Evolutionary conservation across 208 protist species (phyloP).

Genomic region (Crithidia acanthocephali): DNA sequence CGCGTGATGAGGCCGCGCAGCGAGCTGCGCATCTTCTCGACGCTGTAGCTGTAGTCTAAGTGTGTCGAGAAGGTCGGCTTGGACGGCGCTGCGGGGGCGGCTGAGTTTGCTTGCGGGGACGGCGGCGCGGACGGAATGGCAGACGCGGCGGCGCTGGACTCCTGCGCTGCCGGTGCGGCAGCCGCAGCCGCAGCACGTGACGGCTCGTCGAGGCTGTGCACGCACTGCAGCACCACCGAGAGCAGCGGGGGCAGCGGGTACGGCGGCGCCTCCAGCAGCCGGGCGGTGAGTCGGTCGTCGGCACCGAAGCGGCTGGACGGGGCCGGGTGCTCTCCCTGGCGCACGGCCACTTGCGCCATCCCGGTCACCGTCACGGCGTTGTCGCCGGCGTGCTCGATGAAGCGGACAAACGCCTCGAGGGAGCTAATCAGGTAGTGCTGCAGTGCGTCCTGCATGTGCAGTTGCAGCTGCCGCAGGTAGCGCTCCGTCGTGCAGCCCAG

Average conservation of each 20-base stretch:
- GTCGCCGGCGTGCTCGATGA: constrained; percentile 80
- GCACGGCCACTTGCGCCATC: constrained; percentile 63
- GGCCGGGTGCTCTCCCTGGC: constrained; percentile 35
- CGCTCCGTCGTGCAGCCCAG: constrained; percentile 92
- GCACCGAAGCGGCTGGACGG: constrained; percentile 49
- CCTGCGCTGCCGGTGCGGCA: not conserved
- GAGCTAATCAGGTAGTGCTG: constrained; percentile 66
- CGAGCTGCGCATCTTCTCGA: constrained; percentile 62
- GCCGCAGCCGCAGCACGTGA: not conserved
- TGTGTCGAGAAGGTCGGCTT: constrained; percentile 2
- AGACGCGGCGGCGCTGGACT: not conserved
- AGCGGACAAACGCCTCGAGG: constrained; percentile 82
- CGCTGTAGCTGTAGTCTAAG: constrained; percentile 63
- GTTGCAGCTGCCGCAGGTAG: constrained; percentile 89
- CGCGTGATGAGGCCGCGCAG: constrained; percentile 79
- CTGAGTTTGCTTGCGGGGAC: too few species aligned
- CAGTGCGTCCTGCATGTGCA: constrained; percentile 95
- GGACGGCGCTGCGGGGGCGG: not conserved
- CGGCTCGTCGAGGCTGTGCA: constrained; percentile 17
- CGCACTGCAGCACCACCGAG: constrained; percentile 62
- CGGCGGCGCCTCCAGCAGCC: constrained; percentile 39
- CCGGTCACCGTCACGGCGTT: constrained; percentile 50
- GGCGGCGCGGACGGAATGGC: not conserved
- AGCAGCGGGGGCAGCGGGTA: constrained; percentile 61
- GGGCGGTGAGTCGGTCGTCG: constrained; percentile 40